A percentile compares a stretch with the other conserved stretches of the same genome.
Conservation (phyloP, 495 filamentous ascomycete genomes). For the Xylaria flabelliformis region DNA sequence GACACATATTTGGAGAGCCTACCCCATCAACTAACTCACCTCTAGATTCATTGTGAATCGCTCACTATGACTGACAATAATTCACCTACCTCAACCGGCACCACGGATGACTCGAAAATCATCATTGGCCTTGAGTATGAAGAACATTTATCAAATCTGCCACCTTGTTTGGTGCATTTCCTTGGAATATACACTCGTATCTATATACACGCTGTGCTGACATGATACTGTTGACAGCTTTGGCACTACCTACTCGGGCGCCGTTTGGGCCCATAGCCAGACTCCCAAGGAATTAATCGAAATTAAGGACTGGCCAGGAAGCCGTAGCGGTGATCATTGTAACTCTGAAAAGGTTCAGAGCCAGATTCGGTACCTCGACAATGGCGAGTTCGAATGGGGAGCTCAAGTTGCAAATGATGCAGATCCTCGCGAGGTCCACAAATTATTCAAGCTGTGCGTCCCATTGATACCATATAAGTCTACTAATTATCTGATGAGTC, state of each 20-base stretch:
- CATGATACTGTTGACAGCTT: background rate
- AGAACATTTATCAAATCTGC: background rate
- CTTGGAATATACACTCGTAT: background rate
- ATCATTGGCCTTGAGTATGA: constrained; percentile 6
- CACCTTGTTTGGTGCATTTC: background rate
- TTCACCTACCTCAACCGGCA: background rate
- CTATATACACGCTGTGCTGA: background rate
- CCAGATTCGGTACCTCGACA: background rate
- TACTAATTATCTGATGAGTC: background rate
- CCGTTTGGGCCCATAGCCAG: background rate
- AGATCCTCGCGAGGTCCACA: constrained; percentile 31
- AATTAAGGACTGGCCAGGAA: background rate
- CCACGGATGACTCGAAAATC: background rate
- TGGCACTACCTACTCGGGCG: constrained; percentile 2
- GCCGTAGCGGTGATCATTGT: too few relatives aligned
- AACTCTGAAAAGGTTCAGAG: background rate
- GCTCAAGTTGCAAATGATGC: background rate
- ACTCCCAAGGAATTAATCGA: background rate
- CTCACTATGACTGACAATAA: background rate
- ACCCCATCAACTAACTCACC: too few relatives aligned
- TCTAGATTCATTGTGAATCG: background rate
- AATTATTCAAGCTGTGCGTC: constrained; percentile 8
- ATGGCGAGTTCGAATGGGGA: constrained; percentile 12
- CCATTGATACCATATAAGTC: too few relatives aligned
- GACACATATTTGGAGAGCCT: background rate